Evolutionary conservation across 2,329 filamentous ascomycete genomes (phyloP).

Genomic region (Penicillium hordei): DNA sequence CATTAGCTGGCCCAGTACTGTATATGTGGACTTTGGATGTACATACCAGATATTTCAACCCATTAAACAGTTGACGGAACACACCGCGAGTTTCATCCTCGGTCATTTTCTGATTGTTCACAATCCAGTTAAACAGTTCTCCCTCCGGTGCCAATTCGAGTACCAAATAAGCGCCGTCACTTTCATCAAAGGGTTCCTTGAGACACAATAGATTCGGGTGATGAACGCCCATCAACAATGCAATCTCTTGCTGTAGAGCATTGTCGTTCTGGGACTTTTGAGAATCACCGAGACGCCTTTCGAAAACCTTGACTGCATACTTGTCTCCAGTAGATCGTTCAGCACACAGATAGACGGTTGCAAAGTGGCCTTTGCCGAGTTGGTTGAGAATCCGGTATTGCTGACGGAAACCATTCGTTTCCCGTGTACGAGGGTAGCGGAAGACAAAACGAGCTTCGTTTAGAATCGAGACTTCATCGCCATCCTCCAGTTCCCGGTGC

Average conservation of each 20-base stretch:
- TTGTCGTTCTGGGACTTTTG: constrained; percentile 76
- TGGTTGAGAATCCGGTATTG: constrained; percentile 83
- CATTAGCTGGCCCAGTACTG: constrained; percentile 2
- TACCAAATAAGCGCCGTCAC: constrained; percentile 85
- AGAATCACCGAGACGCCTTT: constrained; percentile 76
- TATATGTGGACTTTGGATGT: background rate
- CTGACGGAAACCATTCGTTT: constrained; percentile 76
- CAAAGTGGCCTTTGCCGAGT: constrained; percentile 92
- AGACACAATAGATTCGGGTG: constrained; percentile 90
- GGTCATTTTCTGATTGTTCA: constrained; percentile 82
- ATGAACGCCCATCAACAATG: constrained; percentile 93
- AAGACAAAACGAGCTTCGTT: constrained; percentile 87
- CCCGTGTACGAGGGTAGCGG: constrained; percentile 74
- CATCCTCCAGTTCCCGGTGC: constrained; percentile 79
- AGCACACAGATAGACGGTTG: constrained; percentile 85
- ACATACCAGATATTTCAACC: constrained; percentile 87
- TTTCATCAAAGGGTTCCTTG: constrained; percentile 92
- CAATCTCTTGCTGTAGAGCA: constrained; percentile 90
- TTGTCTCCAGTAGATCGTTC: constrained; percentile 79
- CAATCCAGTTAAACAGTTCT: constrained; percentile 93
- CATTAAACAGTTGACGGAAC: constrained; percentile 88
- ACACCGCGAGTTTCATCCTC: constrained; percentile 83
- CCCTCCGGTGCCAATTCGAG: constrained; percentile 88
- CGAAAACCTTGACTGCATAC: constrained; percentile 94
- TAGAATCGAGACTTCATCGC: constrained; percentile 86